Percentiles rank a stretch among this genome's conserved stretches.
Conservation (phyloP, 2,329 filamentous ascomycete genomes). For the Cladosporium halotolerans region DNA sequence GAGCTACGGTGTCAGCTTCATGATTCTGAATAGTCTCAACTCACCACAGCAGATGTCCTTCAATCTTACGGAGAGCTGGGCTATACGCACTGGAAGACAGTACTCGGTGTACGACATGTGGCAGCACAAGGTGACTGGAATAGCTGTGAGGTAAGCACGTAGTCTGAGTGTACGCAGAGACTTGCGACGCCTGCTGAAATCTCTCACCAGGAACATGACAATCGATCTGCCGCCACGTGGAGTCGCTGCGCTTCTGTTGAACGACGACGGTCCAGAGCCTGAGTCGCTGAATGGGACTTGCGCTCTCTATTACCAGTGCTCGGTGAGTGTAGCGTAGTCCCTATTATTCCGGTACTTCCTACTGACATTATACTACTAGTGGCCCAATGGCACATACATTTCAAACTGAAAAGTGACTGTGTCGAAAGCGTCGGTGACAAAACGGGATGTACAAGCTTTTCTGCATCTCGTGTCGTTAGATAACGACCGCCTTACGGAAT, state of each 20-base stretch:
- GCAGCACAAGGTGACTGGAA: conserved; percentile 18
- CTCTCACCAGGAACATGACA: conserved; percentile 16
- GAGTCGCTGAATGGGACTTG: conserved; percentile 9
- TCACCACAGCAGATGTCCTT: conserved; percentile 16
- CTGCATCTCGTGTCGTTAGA: too few relatives aligned
- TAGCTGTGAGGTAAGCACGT: conserved; percentile 14
- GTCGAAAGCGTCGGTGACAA: too few relatives aligned
- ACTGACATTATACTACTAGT: not conserved
- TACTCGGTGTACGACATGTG: conserved; percentile 25
- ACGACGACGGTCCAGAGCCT: conserved; percentile 16
- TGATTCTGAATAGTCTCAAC: conserved; percentile 23
- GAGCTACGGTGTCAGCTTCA: conserved; percentile 23
- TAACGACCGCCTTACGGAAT: too few relatives aligned
- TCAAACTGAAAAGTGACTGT: not conserved
- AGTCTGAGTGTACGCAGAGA: not conserved
- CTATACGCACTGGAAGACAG: conserved; percentile 19
- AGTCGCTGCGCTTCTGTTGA: conserved; percentile 21
- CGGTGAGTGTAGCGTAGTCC: not conserved
- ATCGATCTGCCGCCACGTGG: conserved; percentile 19
- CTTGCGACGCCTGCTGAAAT: not conserved
- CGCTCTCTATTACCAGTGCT: conserved; percentile 13
- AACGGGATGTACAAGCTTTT: too few relatives aligned
- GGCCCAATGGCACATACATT: conserved; percentile 3
- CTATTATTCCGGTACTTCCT: not conserved
- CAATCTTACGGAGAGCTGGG: conserved; percentile 24